Evolutionary conservation across 2,329 filamentous ascomycete species (phyloP), one percentile per base, ranked within the genome.

Genomic region (Erysiphe neolycopersici): DNA sequence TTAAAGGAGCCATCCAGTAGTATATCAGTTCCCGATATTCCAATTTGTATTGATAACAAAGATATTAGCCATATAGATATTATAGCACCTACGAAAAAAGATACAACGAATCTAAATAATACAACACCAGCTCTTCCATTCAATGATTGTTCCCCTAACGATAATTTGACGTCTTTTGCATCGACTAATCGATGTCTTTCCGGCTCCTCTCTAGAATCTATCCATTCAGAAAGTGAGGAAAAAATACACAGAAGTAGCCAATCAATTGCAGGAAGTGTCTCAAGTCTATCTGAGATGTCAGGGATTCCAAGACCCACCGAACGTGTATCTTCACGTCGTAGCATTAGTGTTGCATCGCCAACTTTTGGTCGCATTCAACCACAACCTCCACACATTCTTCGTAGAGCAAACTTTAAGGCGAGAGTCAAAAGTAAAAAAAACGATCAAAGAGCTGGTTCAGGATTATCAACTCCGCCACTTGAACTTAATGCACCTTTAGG

Each of bases 1-100:
- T 11, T 5, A 5, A 36, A 32, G 13, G 10, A 10, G 8, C 16
- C 19, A 5, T 4, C 19, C 4, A 35, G 43, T 39, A 13, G 42
- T 44, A 41, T 43, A 44, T 39, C 54, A n/a, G 49, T 56, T 9
- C 22, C 22, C 22, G 22, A 26, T 8, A 26, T 26, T 26, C 22
- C 22, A 26, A 26, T 26, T 26, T 8, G 22, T 26, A 54, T 59
- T 17, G 53, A 63, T 12, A 61, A 67, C 40, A 64, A 74, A 42
- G 66, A 68, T 45, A 64, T 75, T 16, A 67, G 67, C 38, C 72
- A 75, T 56, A 60, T 77, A 10, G 73, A 78, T 55, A 62, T 76
- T 40, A 71, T 69, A 17, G 58, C 72, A 40, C 44, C 49, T 10
- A 49, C 46, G 14, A 41, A 45, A 18, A 33, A 37, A 30, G 49